Evolutionary conservation across 108 stramenopile species (phyloP), one percentile per base, ranked within the genome.

Genomic region (Nannochloropsis granulata): DNA sequence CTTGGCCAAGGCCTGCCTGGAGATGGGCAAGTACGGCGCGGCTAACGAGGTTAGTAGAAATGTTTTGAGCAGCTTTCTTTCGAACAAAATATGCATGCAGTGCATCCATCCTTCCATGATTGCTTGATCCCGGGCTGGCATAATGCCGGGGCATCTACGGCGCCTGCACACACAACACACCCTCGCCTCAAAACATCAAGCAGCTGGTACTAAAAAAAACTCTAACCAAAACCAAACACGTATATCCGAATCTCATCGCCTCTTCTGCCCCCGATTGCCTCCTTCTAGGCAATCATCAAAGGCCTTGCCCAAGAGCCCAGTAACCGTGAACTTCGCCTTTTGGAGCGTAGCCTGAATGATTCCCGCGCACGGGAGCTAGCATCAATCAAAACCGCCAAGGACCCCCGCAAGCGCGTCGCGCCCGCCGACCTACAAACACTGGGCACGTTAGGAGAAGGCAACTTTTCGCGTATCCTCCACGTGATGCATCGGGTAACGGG

Each of bases 381-480:
- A n/a, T 16, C 56, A 7, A 71, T 71, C n/a, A 71, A 71, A n/a
- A 71, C 56, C 16, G 56, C 56, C 56, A 71, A 71, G n/a, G 56
- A 71, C n/a, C 56, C 56, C n/a, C 56, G 56, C 16, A 71, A 71
- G 2, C 56, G 56, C n/a, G 56, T 71, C 21, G n/a, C 56, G n/a
- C 56, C 56, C n/a, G 56, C 56, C 16, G 56, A 71, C 78, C 21
- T 85, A 8, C 23, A 84, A 44, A 80, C 26, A 25, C 24, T 92
- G 24, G 91, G 91, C 24, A 80, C 34, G 10, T 71, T 71, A n/a
- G 56, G 56, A n/a, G 56, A 71, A 71, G 97, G 97, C 13, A 98
- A 98, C 87, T 98, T 95, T 91, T 92, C 92, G 56, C 92, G 92
- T 43, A 93, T 98, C 23, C 85, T 93, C 26, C 85, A 91, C 44